A percentile compares a stretch with the other conserved stretches of the same genome.
phyloP scores from a whole-genome alignment of 2,329 filamentous ascomycete species.

The Didymella arachidicola region DNA sequence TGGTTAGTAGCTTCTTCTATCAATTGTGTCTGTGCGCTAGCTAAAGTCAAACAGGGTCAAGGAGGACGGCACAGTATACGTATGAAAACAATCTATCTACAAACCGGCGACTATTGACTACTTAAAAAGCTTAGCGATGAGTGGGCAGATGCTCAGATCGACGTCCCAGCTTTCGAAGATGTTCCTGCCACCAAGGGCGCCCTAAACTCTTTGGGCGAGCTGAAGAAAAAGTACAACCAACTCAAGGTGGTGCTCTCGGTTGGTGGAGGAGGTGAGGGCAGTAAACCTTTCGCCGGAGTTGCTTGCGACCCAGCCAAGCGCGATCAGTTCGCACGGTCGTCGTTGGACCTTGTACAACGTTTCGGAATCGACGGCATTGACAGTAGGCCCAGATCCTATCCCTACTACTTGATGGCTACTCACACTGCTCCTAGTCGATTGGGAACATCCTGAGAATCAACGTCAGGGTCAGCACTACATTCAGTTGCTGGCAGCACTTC shows the following conservation, averaged over 20 bases:
- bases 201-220: slow-evolving; percentile 73
- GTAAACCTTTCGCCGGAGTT: slow-evolving; percentile 71
- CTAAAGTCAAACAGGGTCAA: slow-evolving; percentile 63
- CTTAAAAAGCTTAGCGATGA: slow-evolving; percentile 77
- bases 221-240: slow-evolving; percentile 74
- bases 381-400: slow-evolving; percentile 59
- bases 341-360: slow-evolving; percentile 71
- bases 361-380: slow-evolving; percentile 79
- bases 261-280: slow-evolving; percentile 74
- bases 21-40: slow-evolving; percentile 19
- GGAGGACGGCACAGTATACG: slow-evolving; percentile 76
- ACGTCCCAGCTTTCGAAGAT: slow-evolving; percentile 68
- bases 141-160: slow-evolving; percentile 75
- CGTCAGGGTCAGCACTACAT: slow-evolving; percentile 76
- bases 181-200: slow-evolving; percentile 57
- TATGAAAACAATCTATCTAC: slow-evolving; percentile 57
- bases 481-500: slow-evolving; percentile 70
- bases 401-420: slow-evolving; percentile 12
- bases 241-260: slow-evolving; percentile 80
- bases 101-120: slow-evolving; percentile 28
- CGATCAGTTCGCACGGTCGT: slow-evolving; percentile 75
- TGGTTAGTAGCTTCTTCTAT: slow-evolving; percentile 52
- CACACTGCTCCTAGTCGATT: slow-evolving; percentile 68
- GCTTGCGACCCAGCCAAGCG: slow-evolving; percentile 67
- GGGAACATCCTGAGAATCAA: slow-evolving; percentile 75